Evolutionary conservation across 2,329 filamentous ascomycete genomes (phyloP).

Genomic region (Exophiala oligosperma): DNA sequence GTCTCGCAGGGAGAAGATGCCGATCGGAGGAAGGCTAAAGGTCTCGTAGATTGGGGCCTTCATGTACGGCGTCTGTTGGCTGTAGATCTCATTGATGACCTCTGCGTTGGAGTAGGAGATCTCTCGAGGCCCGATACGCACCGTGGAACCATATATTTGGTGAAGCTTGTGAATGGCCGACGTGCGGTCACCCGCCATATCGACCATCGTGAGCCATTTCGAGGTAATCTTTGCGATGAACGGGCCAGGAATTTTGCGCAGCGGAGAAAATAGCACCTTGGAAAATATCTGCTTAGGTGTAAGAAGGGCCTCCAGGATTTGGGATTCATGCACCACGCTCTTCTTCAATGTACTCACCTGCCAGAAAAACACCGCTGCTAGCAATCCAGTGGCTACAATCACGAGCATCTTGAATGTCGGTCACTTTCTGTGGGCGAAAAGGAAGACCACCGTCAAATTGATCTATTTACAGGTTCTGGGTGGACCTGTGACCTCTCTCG

Average conservation of each 20-base stretch:
- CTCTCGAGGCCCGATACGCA: conserved; percentile 61
- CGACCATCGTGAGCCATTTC: conserved; percentile 15
- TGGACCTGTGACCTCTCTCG: no score
- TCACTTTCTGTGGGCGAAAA: no score
- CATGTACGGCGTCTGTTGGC: conserved; percentile 32
- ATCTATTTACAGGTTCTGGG: no score
- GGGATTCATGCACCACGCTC: no score
- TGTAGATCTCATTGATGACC: conserved; percentile 60
- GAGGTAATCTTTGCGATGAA: conserved; percentile 6
- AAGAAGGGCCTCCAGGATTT: no score
- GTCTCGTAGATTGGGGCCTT: conserved; percentile 19
- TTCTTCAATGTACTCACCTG: no score
- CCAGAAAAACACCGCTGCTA: no score
- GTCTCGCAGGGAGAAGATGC: conserved; percentile 30
- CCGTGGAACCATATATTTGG: conserved; percentile 57
- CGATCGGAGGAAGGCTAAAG: conserved; percentile 1
- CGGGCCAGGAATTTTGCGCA: neutral
- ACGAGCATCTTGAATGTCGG: no score
- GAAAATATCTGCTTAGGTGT: neutral
- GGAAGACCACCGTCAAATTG: no score
- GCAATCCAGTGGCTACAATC: no score
- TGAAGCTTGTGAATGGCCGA: conserved; percentile 49
- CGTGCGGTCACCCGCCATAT: conserved; percentile 1
- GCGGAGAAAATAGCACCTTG: neutral
- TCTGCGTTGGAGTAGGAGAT: conserved; percentile 66